Base-by-base conservation (phyloP, 2,329 filamentous ascomycete species). In the Exophiala sideris region DNA sequence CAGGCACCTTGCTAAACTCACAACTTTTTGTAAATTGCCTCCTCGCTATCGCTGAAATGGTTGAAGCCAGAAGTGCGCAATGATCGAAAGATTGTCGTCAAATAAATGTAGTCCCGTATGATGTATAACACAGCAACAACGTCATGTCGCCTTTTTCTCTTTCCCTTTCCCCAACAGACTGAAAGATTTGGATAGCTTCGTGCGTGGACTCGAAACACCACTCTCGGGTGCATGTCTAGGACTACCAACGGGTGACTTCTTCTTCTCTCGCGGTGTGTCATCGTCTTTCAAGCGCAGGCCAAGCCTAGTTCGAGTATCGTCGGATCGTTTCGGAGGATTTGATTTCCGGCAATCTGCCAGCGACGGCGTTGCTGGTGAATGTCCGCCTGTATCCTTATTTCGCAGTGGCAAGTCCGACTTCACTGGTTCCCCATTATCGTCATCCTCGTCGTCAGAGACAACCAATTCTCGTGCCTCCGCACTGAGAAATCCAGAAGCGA, bases 401-500 rank as follows among this genome's bases (percentile, higher is more conserved):
- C 39, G 40, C 5, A 51, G 12, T 3, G 56, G 50, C 39, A 57
- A 36, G 24, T 55, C 48, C 34, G 56, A 29, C 21, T 44, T 49
- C 38, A 4, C 33, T 50, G 6, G 12, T 24, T 11, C 20, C 41
- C 24, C 24, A 5, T 32, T 16, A 5, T 41, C 39, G 42, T 16
- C 40, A 9, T 49, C 48, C n/a, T 42, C 41, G 12, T 51, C 50
- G 10, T 56, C 45, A 12, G 56, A 45, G 18, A 61, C 16, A 36
- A 49, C 45, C 39, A 61, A 34, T 48, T 52, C 56, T 42, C 50
- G 54, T 16, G 63, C 63, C 48, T 64, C 63, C 11, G 60, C 61
- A 12, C 62, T 62, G 10, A 63, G 51, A 42, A 64, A 64, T 3
- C 45, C 60, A 32, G 46, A 41, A 45, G 36, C 51, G 4, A 47